These are phyloP conservation scores for Triglochin maritima DNA, from an alignment of 106 monocot species.

Conservation along the genomic window DNA sequence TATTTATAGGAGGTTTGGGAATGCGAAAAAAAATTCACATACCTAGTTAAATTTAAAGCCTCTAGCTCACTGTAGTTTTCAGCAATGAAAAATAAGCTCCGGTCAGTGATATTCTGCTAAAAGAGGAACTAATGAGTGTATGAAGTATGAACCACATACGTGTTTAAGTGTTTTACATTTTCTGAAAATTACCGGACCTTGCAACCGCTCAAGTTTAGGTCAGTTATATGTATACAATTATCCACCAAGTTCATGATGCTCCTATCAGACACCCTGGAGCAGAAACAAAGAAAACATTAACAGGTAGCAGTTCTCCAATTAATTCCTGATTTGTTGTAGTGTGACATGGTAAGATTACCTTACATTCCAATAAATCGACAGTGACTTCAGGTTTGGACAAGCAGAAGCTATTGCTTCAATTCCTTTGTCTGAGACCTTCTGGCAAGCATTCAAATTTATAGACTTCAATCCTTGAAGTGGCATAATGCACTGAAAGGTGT, in stretches of 20 bases:
- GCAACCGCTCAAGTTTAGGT: slow-evolving; percentile 90
- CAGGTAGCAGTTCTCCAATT: not conserved
- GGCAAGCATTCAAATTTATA: slow-evolving; percentile 88
- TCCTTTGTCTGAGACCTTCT: slow-evolving; percentile 79
- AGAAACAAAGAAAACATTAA: slow-evolving; percentile 4
- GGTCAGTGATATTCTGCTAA: slow-evolving; percentile 68
- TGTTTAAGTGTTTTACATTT: not conserved
- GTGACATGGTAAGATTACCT: slow-evolving; percentile 27
- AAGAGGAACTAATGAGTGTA: slow-evolving; percentile 4
- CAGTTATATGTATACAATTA: slow-evolving; percentile 44
- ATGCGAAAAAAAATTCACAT: slow-evolving; percentile 1
- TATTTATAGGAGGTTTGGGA: not conserved
- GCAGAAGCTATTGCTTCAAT: slow-evolving; percentile 60
- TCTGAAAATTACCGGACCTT: slow-evolving; percentile 40
- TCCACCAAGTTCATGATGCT: slow-evolving; percentile 42
- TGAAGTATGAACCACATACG: not conserved
- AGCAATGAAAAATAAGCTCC: slow-evolving; percentile 57
- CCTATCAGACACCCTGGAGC: slow-evolving; percentile 53
- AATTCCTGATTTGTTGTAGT: not conserved
- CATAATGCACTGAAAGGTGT: slow-evolving; percentile 7
- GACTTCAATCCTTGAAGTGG: slow-evolving; percentile 35
- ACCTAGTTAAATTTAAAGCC: slow-evolving; percentile 87
- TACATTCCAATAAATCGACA: slow-evolving; percentile 93
- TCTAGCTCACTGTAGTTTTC: slow-evolving; percentile 52
- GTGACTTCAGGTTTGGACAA: slow-evolving; percentile 47